A percentile compares a stretch with the other conserved stretches of the same genome.
Conservation (phyloP, 805 yeast genomes). For the Pichia cabralensis region DNA sequence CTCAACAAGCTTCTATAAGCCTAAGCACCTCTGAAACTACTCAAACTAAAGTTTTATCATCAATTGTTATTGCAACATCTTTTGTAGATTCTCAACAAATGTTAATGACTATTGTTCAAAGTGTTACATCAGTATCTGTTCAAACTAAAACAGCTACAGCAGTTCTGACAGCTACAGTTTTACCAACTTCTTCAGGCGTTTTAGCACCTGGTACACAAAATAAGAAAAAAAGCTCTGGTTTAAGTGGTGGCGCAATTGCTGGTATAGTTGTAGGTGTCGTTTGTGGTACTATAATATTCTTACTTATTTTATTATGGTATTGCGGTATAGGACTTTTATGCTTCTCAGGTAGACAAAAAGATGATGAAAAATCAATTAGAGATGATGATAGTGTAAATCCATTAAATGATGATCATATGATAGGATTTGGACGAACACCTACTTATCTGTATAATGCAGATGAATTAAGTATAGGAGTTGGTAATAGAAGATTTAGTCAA, state of each 20-base stretch:
- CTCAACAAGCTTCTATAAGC: constrained; percentile 7
- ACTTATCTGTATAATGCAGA: constrained; percentile 11
- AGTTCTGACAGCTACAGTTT: constrained; percentile 6
- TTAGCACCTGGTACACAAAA: neutral
- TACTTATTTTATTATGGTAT: constrained; percentile 13
- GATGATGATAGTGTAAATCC: constrained; percentile 3
- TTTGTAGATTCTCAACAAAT: constrained; percentile 5
- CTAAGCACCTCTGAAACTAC: constrained; percentile 7
- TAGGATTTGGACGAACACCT: constrained; percentile 8
- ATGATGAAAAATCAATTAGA: constrained; percentile 13
- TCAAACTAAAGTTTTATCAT: constrained; percentile 8
- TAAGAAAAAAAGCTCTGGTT: constrained; percentile 2
- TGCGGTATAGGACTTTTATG: constrained; percentile 9
- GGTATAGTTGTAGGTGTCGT: constrained; percentile 27
- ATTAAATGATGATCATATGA: no score
- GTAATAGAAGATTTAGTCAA: constrained; percentile 26
- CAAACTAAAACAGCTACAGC: constrained; percentile 10
- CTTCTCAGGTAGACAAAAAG: constrained; percentile 15
- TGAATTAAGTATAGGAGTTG: constrained; percentile 10
- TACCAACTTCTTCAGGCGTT: constrained; percentile 2
- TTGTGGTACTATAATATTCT: constrained; percentile 16
- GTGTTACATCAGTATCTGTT: constrained; percentile 14
- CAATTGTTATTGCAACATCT: constrained; percentile 8
- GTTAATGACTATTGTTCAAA: constrained; percentile 18
- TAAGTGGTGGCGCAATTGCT: constrained; percentile 27